Evolutionary conservation across 163 green algal genomes (phyloP).

Genomic region (Scenedesmus sp.): DNA sequence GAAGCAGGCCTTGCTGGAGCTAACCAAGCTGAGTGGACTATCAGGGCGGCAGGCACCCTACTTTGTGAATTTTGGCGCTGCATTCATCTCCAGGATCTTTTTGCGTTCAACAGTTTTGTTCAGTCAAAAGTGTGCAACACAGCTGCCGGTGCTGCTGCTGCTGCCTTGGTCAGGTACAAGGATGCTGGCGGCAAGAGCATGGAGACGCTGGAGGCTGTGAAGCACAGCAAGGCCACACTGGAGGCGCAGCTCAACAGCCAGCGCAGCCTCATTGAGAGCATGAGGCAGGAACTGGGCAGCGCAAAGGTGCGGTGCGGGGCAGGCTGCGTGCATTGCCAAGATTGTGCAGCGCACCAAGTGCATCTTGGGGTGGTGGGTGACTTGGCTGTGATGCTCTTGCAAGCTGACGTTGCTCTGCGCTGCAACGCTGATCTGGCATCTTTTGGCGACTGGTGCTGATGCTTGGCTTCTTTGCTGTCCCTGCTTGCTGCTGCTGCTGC

Average conservation of each 20-base stretch:
- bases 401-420: too few relatives aligned
- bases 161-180: slow-evolving; percentile 59
- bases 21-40: too few relatives aligned
- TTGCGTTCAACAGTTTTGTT: too few relatives aligned
- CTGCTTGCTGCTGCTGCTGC: slow-evolving; percentile 3
- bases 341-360: too few relatives aligned
- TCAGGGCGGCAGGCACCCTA: background rate
- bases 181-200: slow-evolving; percentile 78
- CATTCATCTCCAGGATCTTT: too few relatives aligned
- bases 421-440: too few relatives aligned
- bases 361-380: too few relatives aligned
- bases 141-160: background rate
- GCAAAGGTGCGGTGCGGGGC: slow-evolving; percentile 69
- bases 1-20: too few relatives aligned
- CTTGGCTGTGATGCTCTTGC: too few relatives aligned
- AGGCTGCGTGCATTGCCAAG: too few relatives aligned
- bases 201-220: slow-evolving; percentile 80
- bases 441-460: background rate
- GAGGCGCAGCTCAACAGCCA: slow-evolving; percentile 75
- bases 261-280: slow-evolving; percentile 64
- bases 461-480: background rate
- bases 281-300: slow-evolving; percentile 77
- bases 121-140: background rate
- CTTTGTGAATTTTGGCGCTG: too few relatives aligned
- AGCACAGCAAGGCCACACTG: slow-evolving; percentile 74